Evolutionary conservation across 306 rosid species (phyloP), one percentile per base, ranked within the genome.

Genomic region (Macrotyloma uniflorum): DNA sequence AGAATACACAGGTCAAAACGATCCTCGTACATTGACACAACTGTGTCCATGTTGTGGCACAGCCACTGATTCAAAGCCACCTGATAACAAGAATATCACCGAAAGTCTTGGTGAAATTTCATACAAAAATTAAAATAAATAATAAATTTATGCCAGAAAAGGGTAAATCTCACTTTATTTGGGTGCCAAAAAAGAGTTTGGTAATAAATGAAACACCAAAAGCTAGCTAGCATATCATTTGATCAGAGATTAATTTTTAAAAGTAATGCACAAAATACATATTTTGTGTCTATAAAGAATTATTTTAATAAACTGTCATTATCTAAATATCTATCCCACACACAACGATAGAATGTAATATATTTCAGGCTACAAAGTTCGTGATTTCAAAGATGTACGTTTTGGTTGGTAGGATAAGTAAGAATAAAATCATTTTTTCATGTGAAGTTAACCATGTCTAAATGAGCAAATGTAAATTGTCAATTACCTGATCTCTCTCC

Each of bases 11-110:
- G 69, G 82, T 95, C 99, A 85, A 93, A 93, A 55, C 93, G 93
- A 80, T 93, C 99, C 82, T 95, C 99, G 13, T 91, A 95, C 98
- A 95, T 95, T 51, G 99, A 91, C 74, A 86, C 92, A 73, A 95
- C 90, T 11, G 93, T 90, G 68, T 89, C 96, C 89, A 91, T 46
- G 85, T 95, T 91, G 83, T 91, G 93, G 82, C 85, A 84, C 72
- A 95, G 76, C 99, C 99, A 95, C 84, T 87, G 97, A 82, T 86
- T 88, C 87, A 95, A 87, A 82, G 94, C 98, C 58, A 93, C 96
- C 99, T 95, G 82, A 70, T 19, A 63, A 68, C 54, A 79, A 62
- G 9, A 78, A 35, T 28, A 75, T 58, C 47, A 24, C 43, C 13
- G 4, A 20, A 67, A 70, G 6, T 47, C 69, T 79, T 66, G 38